Evolutionary conservation across 106 monocot genomes (phyloP).

Genomic region (Alisma plantagoaquatica): DNA sequence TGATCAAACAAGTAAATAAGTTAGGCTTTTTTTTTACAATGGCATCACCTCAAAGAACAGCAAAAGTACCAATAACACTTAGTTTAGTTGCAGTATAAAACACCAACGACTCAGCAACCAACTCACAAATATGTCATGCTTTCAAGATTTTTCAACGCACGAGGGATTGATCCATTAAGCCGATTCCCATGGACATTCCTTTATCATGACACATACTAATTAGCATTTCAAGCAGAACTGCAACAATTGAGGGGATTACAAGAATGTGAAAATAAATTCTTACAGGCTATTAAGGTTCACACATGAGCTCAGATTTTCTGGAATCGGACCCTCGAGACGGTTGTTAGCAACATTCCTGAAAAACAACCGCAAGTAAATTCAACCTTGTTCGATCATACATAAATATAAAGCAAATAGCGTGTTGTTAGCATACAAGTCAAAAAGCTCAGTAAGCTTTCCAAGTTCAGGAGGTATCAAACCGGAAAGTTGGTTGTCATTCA

Average conservation of each 20-base stretch:
- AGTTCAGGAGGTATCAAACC: constrained; percentile 80
- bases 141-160: constrained; percentile 43
- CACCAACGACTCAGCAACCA: too few relatives aligned
- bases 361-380: too few relatives aligned
- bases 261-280: constrained; percentile 7
- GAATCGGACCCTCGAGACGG: constrained; percentile 74
- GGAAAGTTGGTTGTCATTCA: constrained; percentile 74
- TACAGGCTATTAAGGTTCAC: constrained; percentile 87
- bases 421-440: constrained; percentile 79
- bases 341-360: constrained; percentile 91
- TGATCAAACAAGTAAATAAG: too few relatives aligned
- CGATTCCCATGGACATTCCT: constrained; percentile 44
- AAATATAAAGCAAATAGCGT: too few relatives aligned
- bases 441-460: constrained; percentile 83
- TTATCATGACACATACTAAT: too few relatives aligned
- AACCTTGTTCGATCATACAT: too few relatives aligned
- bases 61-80: too few relatives aligned
- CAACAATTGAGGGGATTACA: neutral
- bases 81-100: too few relatives aligned
- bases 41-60: too few relatives aligned
- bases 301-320: constrained; percentile 86
- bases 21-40: too few relatives aligned
- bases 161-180: constrained; percentile 58
- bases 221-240: neutral
- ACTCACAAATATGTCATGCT: constrained; percentile 95